Base-by-base conservation (phyloP, 306 rosid species). In the Canavalia gladiata region DNA sequence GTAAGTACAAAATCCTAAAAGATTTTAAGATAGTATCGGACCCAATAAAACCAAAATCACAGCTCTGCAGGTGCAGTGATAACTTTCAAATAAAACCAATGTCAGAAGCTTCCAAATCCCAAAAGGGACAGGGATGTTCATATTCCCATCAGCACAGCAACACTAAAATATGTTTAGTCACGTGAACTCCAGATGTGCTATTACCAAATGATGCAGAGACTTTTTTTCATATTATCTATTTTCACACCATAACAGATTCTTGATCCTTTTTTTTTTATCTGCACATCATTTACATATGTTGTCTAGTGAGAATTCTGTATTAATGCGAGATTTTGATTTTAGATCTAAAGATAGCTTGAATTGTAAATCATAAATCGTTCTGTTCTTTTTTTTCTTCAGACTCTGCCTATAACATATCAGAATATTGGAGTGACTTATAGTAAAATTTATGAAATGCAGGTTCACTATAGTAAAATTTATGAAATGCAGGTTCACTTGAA, bases 101-200 rank as follows among this genome's bases (percentile, higher is more conserved):
- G 8, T 28, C 34, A 64, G 71, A 82, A 59, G 41, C 82, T 59
- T 76, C 51, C 73, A 82, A 82, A 51, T 70, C 41, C 46, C 18
- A 33, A 0, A 46, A 29, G n/a, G 41, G 25, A 33, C 37, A n/a
- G 31, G 42, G 6, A 67, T 57, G 30, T 35, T 28, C 55, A 65
- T 2, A 30, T 46, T 77, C 25, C 33, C 6, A 9, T 68, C 6
- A 18, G 25, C 25, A 2, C 71, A 65, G 31, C 63, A 50, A 54
- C 51, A 54, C 74, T 33, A 11, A 4, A 69, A 47, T 3, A 50
- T 64, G 57, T 6, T 51, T 30, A 62, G 59, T n/a, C 60, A 18
- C 49, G 37, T 64, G 66, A 51, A 51, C 62, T 37, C 34, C 3
- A 7, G n/a, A 9, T 12, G 55, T 50, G 33, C 47, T 63, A 51